Base-by-base conservation (phyloP, 129 eudicot genomes). In the Saussurea involucrata region DNA sequence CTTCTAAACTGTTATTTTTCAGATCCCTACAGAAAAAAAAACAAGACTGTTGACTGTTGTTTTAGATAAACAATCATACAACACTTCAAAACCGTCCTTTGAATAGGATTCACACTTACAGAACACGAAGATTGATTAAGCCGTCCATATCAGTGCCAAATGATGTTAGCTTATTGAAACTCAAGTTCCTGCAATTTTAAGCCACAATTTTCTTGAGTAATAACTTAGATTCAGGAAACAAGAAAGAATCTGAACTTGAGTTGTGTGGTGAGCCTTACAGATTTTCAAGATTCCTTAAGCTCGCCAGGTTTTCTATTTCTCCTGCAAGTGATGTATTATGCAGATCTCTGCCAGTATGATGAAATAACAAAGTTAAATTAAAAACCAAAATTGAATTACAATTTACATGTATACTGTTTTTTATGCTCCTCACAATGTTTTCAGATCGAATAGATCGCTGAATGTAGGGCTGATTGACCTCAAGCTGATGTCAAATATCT, bases 261-360 rank as follows among this genome's bases (percentile, higher is more conserved):
- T 20, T 21, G 37, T 6, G 13, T 55, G 12, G 4, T 55, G 68
- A 68, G 70, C 71, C 76, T 85, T 94, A 94, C 98, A 94, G 80
- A 76, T 87, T 81, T 72, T 89, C 90, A 75, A 94, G 97, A 76
- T 78, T 89, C 68, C 82, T 86, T 78, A 94, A 83, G 85, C 98
- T 82, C 24, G 91, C 96, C 81, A 94, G 74, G 86, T 89, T 91
- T 78, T 89, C 88, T 83, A 91, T 87, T 78, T 91, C 93, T 74
- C 97, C 98, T 18, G 84, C 75, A 55, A 94, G 90, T 67, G 98
- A 94, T 42, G 97, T 81, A 81, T 94, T 94, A 85, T 89, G 97
- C 87, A 94, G 74, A 82, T 94, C 97, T 72, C 98, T 94, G 85
- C 76, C 29, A 83, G 20, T 34, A 76, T 40, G 61, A 66, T 9